Percentiles rank a stretch among this genome's conserved stretches.
phyloP scores from a whole-genome alignment of 768 basidiomycete genomes.

The Suillus americanus region DNA sequence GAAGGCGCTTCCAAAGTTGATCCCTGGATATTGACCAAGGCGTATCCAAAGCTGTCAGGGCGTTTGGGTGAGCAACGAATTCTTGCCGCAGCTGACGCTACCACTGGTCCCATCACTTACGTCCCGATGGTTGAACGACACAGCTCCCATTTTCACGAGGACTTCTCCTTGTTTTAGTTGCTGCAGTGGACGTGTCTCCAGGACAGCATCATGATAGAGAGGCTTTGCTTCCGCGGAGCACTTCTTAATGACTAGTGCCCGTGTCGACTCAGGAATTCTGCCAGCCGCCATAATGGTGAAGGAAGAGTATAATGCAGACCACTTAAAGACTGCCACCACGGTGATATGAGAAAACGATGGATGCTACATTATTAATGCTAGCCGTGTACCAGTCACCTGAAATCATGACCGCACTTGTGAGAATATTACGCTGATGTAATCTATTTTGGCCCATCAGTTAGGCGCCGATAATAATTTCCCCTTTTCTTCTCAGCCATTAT shows the following conservation, averaged over 20 bases:
- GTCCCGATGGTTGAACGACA: constrained; percentile 77
- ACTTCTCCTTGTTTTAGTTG: constrained; percentile 55
- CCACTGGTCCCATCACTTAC: constrained; percentile 31
- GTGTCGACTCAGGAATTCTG: constrained; percentile 42
- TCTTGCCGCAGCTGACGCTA: neutral
- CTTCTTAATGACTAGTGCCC: constrained; percentile 48
- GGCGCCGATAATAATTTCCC: neutral
- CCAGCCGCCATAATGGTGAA: neutral
- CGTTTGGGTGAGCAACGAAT: neutral
- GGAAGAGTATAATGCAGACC: neutral
- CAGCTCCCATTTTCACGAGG: constrained; percentile 67
- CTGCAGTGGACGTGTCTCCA: constrained; percentile 52
- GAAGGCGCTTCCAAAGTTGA: constrained; percentile 56
- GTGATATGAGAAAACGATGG: neutral
- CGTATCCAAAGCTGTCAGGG: constrained; percentile 68
- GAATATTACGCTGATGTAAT: neutral
- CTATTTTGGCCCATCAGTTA: neutral
- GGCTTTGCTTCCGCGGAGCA: constrained; percentile 39
- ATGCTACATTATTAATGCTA: neutral
- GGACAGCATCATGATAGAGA: constrained; percentile 54
- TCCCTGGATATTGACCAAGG: constrained; percentile 64
- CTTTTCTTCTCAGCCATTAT: constrained; percentile 1
- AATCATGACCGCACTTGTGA: neutral
- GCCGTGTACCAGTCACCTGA: neutral
- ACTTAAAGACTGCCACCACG: neutral